Conservation (phyloP, 1,139 yeast species). For the Neolecta irregularis region DNA sequence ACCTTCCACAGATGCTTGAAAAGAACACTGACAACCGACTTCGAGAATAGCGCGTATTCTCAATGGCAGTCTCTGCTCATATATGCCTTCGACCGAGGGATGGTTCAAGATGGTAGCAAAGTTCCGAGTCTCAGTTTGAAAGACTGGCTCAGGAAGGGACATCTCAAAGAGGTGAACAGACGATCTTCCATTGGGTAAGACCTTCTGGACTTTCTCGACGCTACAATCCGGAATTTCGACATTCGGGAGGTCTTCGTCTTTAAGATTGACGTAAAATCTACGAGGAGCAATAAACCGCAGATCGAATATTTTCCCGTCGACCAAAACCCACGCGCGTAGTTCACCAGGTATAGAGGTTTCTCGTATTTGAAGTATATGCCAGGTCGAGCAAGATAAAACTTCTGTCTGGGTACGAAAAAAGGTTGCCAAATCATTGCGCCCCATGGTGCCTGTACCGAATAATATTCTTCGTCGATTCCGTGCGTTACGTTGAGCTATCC, state of each 20-base stretch:
- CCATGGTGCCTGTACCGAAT: slow-evolving; percentile 41
- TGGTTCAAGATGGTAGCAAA: slow-evolving; percentile 53
- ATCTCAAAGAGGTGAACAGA: slow-evolving; percentile 44
- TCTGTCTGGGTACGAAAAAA: slow-evolving; percentile 69
- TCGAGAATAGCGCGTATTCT: slow-evolving; percentile 64
- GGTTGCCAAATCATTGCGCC: slow-evolving; percentile 40
- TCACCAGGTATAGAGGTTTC: slow-evolving; percentile 48
- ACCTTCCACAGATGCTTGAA: slow-evolving; percentile 58
- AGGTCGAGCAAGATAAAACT: slow-evolving; percentile 46
- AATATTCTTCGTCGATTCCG: slow-evolving; percentile 57
- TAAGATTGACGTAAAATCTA: slow-evolving; percentile 52
- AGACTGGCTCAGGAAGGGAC: slow-evolving; percentile 51
- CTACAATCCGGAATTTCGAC: slow-evolving; percentile 34
- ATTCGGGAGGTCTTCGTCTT: slow-evolving; percentile 29
- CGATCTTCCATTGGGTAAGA: slow-evolving; percentile 57
- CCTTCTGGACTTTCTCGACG: slow-evolving; percentile 42
- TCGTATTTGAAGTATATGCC: slow-evolving; percentile 73
- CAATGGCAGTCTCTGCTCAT: slow-evolving; percentile 56
- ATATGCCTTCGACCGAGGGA: slow-evolving; percentile 50
- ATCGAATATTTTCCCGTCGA: slow-evolving; percentile 58
- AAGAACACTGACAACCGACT: slow-evolving; percentile 56
- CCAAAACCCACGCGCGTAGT: slow-evolving; percentile 53
- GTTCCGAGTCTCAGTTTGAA: slow-evolving; percentile 38
- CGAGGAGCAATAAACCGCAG: slow-evolving; percentile 63
- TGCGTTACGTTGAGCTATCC: slow-evolving; percentile 62